phyloP scores from a whole-genome alignment of 1,284 basidiomycete species.

The Fistulina hepatica region DNA sequence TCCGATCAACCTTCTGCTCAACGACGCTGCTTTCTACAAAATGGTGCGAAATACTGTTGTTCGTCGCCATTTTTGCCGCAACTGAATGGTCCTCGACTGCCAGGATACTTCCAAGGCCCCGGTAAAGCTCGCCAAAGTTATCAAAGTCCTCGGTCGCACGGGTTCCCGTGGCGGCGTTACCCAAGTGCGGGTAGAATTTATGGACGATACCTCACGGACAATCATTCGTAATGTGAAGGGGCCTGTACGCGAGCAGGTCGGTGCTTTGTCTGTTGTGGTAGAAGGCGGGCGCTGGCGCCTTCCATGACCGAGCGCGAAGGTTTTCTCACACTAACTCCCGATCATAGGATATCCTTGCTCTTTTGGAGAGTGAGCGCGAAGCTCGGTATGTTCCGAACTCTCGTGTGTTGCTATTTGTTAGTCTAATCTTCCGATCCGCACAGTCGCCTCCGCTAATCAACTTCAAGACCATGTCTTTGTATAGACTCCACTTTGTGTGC shows the following conservation, averaged over 20 bases:
- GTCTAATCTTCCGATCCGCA: neutral
- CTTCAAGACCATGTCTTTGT: slow-evolving; percentile 8
- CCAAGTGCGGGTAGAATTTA: slow-evolving; percentile 99
- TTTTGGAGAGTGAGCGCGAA: slow-evolving; percentile 99
- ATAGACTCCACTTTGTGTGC: slow-evolving; percentile 10
- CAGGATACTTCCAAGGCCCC: slow-evolving; percentile 56
- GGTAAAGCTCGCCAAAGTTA: slow-evolving; percentile 93
- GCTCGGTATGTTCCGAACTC: slow-evolving; percentile 71
- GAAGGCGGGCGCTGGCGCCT: too few species aligned
- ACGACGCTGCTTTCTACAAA: too few species aligned
- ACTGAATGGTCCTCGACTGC: slow-evolving; percentile 6
- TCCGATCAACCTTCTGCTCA: too few species aligned
- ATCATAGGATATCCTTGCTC: slow-evolving; percentile 95
- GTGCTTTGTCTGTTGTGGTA: too few species aligned
- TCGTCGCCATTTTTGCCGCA: too few species aligned
- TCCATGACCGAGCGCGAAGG: too few species aligned
- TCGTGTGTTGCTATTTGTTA: slow-evolving; percentile 11
- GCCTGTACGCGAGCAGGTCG: slow-evolving; percentile 90
- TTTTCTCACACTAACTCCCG: too few species aligned
- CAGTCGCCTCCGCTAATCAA: slow-evolving; percentile 33
- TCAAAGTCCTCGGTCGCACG: slow-evolving; percentile 97
- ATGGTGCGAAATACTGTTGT: slow-evolving; percentile 25
- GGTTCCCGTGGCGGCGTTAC: slow-evolving; percentile 99
- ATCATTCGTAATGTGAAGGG: slow-evolving; percentile 99
- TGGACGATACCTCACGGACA: slow-evolving; percentile 93